Percentiles rank a stretch among this genome's conserved stretches.
Evolutionary conservation across 2,329 filamentous ascomycete genomes (phyloP).

Genomic region (Xylariales sp.): DNA sequence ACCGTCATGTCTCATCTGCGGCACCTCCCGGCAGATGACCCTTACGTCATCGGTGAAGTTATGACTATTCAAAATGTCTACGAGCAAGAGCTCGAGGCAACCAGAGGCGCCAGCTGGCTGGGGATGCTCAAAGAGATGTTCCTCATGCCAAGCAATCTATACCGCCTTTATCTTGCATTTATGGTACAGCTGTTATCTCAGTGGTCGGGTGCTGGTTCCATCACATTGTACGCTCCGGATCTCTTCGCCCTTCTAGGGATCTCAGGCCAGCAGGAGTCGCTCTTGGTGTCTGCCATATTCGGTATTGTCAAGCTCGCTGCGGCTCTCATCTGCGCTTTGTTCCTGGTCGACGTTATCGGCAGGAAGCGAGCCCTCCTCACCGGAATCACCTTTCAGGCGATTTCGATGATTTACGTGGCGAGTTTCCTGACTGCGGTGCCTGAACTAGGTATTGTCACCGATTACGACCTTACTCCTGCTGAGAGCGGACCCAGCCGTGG

Average conservation of each 20-base stretch:
- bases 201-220: slow-evolving; percentile 68
- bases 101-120: slow-evolving; percentile 57
- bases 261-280: slow-evolving; percentile 61
- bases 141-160: slow-evolving; percentile 63
- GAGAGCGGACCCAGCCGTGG: slow-evolving; percentile 57
- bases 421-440: slow-evolving; percentile 60
- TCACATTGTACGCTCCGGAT: slow-evolving; percentile 72
- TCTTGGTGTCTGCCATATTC: slow-evolving; percentile 72
- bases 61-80: slow-evolving; percentile 60
- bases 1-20: slow-evolving; percentile 53
- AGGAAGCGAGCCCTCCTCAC: slow-evolving; percentile 63
- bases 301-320: slow-evolving; percentile 69
- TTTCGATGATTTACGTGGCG: slow-evolving; percentile 61
- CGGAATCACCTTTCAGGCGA: slow-evolving; percentile 59
- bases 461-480: slow-evolving; percentile 38
- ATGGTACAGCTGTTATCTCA: slow-evolving; percentile 69
- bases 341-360: slow-evolving; percentile 75
- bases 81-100: slow-evolving; percentile 68
- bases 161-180: slow-evolving; percentile 65
- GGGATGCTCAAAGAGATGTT: slow-evolving; percentile 68
- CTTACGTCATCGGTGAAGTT: slow-evolving; percentile 59
- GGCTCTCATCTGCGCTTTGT: slow-evolving; percentile 66
- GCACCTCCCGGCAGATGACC: slow-evolving; percentile 52
- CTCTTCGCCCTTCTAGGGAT: slow-evolving; percentile 71
- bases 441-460: slow-evolving; percentile 44